phyloP scores from a whole-genome alignment of 306 rosid species.

The Leucaena leucocephala region DNA sequence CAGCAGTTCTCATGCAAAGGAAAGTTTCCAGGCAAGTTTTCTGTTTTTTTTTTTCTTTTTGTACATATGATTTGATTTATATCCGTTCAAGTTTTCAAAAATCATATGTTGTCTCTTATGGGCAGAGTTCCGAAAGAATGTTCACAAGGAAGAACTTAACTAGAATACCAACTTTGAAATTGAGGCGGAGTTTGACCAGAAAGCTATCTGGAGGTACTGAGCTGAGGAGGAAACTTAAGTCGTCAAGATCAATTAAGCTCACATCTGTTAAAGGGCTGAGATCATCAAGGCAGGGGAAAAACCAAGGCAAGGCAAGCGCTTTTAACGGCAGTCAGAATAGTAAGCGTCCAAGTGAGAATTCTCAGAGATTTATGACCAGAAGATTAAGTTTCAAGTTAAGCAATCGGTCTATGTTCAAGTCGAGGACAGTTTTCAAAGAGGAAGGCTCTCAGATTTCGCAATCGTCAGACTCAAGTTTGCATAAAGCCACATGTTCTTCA shows the following conservation, averaged over 20 bases:
- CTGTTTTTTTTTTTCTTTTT: slow-evolving; percentile 20
- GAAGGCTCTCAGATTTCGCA: slow-evolving; percentile 34
- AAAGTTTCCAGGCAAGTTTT: slow-evolving; percentile 54
- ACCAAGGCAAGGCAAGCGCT: slow-evolving; percentile 39
- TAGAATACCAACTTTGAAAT: slow-evolving; percentile 63
- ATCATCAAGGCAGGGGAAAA: slow-evolving; percentile 29
- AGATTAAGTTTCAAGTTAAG: slow-evolving; percentile 55
- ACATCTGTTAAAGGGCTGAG: slow-evolving; percentile 35
- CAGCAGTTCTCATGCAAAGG: slow-evolving; percentile 59
- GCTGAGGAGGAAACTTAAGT: slow-evolving; percentile 43
- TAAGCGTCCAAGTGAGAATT: slow-evolving; percentile 36
- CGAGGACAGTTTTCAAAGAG: slow-evolving; percentile 45
- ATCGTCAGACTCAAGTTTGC: slow-evolving; percentile 48
- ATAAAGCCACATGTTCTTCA: slow-evolving; percentile 79
- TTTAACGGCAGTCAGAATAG: slow-evolving; percentile 26
- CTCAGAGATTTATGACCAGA: slow-evolving; percentile 50
- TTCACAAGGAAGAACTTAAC: slow-evolving; percentile 46
- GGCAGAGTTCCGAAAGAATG: slow-evolving; percentile 49
- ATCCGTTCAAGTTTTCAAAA: not conserved
- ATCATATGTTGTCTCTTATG: slow-evolving; percentile 34
- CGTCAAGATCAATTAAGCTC: slow-evolving; percentile 49
- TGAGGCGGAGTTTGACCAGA: slow-evolving; percentile 52
- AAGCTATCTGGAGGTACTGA: slow-evolving; percentile 57
- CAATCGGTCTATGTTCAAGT: slow-evolving; percentile 49
- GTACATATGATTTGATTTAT: slow-evolving; percentile 19